Conservation (phyloP, 257 asterid genomes). For the Parsonsia alboflavescens region DNA sequence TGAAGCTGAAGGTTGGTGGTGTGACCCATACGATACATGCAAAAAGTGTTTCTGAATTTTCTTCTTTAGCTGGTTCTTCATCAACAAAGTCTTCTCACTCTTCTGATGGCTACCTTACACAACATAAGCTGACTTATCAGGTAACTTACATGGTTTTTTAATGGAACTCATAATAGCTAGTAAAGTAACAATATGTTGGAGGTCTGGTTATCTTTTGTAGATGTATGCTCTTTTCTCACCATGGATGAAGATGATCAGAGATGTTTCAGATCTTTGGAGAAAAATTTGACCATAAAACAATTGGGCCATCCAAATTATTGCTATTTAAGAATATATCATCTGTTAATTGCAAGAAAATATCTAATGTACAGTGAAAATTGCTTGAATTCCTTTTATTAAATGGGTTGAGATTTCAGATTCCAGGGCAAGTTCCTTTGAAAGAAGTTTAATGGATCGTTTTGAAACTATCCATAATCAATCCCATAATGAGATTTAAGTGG, state of each 20-base stretch:
- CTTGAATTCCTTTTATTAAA: not conserved
- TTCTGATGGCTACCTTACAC: constrained; percentile 29
- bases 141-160: constrained; percentile 19
- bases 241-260: not conserved
- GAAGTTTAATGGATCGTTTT: not conserved
- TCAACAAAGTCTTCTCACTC: constrained; percentile 33
- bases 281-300: not conserved
- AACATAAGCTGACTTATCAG: constrained; percentile 31
- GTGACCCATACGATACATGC: constrained; percentile 63
- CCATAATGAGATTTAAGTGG: not conserved
- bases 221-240: not conserved
- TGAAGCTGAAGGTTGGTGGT: constrained; percentile 83
- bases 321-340: not conserved
- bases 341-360: not conserved
- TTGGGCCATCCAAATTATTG: not conserved
- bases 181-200: not conserved
- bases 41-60: constrained; percentile 37
- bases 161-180: not conserved
- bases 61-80: constrained; percentile 47
- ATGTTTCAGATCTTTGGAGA: not conserved
- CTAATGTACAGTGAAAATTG: not conserved
- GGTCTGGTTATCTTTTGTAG: not conserved
- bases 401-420: not conserved
- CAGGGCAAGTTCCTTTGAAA: not conserved
- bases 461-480: not conserved